Base-by-base conservation (phyloP, 768 basidiomycete genomes). In the Leucocoprinus leucothites region DNA sequence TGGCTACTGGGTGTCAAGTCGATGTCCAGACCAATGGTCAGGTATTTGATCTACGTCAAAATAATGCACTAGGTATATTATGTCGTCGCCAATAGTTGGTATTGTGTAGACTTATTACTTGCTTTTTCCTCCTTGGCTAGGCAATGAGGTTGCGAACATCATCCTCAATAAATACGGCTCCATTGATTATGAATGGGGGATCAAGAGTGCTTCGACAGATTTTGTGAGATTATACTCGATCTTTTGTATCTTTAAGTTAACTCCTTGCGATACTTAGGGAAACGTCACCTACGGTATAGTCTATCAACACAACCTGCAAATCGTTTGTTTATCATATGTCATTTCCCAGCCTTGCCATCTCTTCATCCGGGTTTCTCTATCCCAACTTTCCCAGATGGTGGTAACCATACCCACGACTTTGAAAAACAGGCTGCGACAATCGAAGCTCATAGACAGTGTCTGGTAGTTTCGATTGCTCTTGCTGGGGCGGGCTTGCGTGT, bases 281-380 rank as follows among this genome's bases (percentile, higher is more conserved):
- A 89, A 91, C 64, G 74, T 92, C 22, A 85, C 83, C 3, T 89
- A 92, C 59, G 81, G 89, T 88, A 65, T 48, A 28, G 11, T 21
- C 26, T 16, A 18, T 19, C 38, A 11, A 31, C 38, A n/a, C n/a
- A n/a, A n/a, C 14, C 38, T 38, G 14, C 16, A 13, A 11, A n/a
- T 13, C 4, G 9, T 9, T n/a, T 38, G 5, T 13, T n/a, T 8
- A 3, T 4, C 38, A n/a, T n/a, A 8, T n/a, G 31, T 48, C 31
- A 13, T 21, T 44, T 34, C 55, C 14, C 45, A 81, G 80, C 71
- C 9, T 64, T 91, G 35, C 89, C 89, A 7, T 76, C 85, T 1
- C 69, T 92, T 3, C 89, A 92, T 61, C 89, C 89, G n/a, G 82
- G 84, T 13, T 91, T 86, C 63, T 80, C 87, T 9, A 93, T 92